Conservation (phyloP, 1,139 yeast genomes). For the Magnusiomyces sp. region DNA sequence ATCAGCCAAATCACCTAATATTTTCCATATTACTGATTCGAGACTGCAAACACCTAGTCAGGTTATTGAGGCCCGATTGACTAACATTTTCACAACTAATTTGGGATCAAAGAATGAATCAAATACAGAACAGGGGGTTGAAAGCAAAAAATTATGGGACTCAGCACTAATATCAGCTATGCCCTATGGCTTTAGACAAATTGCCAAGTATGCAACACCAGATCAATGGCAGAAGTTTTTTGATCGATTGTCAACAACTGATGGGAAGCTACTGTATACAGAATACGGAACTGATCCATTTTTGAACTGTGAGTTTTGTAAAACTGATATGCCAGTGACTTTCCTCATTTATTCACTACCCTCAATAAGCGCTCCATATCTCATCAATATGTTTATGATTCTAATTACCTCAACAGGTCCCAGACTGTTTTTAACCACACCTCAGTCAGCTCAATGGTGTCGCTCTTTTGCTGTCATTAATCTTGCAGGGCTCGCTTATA, state of each 20-base stretch:
- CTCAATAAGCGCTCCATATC: constrained; percentile 19
- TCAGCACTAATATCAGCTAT: neutral
- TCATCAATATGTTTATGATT: constrained; percentile 17
- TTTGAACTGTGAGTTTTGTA: constrained; percentile 24
- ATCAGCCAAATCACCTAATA: neutral
- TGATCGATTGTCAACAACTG: constrained; percentile 16
- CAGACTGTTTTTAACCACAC: constrained; percentile 4
- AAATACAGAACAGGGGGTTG: neutral
- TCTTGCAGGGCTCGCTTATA: constrained; percentile 5
- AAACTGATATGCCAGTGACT: constrained; percentile 15
- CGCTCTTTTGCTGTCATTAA: constrained; percentile 10
- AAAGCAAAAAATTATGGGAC: neutral
- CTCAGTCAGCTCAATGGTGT: constrained; percentile 17
- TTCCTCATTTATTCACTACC: constrained; percentile 20
- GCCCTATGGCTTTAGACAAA: neutral
- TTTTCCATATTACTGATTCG: constrained; percentile 15
- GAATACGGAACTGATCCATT: constrained; percentile 22
- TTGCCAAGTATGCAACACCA: neutral
- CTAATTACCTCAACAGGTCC: constrained; percentile 17
- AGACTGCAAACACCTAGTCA: constrained; percentile 21
- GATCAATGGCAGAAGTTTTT: constrained; percentile 16
- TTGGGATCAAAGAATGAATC: constrained; percentile 3
- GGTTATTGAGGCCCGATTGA: constrained; percentile 18
- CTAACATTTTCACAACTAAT: constrained; percentile 10
- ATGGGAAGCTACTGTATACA: constrained; percentile 21